Percentiles rank a stretch among this genome's conserved stretches.
These are phyloP conservation scores for Coniosporium uncinatum DNA, from an alignment of 2,329 filamentous ascomycete species.

Conservation along the genomic window DNA sequence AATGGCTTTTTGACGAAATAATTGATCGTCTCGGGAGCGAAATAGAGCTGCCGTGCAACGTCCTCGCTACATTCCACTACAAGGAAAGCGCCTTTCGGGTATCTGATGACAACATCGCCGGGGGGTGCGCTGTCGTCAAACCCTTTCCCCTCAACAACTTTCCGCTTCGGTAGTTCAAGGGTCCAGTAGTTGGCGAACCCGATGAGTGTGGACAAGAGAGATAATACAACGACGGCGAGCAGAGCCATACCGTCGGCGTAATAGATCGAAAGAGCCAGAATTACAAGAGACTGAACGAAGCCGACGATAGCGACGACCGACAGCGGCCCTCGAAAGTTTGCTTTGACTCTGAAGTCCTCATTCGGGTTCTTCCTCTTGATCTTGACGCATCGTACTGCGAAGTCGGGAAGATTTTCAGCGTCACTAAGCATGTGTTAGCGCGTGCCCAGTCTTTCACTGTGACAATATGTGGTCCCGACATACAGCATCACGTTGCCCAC, in stretches of 20 bases:
- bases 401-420: constrained; percentile 23
- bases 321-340: constrained; percentile 37
- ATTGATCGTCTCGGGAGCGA: constrained; percentile 42
- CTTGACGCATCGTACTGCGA: constrained; percentile 32
- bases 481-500: constrained; percentile 41
- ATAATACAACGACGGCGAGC: constrained; percentile 39
- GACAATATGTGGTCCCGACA: constrained; percentile 11
- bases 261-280: constrained; percentile 37
- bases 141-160: constrained; percentile 14
- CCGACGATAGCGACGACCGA: constrained; percentile 38
- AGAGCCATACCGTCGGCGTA: constrained; percentile 44
- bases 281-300: constrained; percentile 30
- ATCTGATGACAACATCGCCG: constrained; percentile 42
- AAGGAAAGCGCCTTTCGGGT: constrained; percentile 43
- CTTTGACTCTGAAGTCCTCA: constrained; percentile 33
- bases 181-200: constrained; percentile 44
- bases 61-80: constrained; percentile 43
- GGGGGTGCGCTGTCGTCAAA: constrained; percentile 13
- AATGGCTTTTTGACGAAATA: constrained; percentile 33
- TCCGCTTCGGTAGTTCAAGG: constrained; percentile 29
- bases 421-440: constrained; percentile 9
- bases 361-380: constrained; percentile 22
- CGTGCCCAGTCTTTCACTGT: neutral
- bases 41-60: constrained; percentile 43
- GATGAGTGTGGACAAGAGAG: constrained; percentile 40